Evolutionary conservation across 2,329 filamentous ascomycete species (phyloP), one percentile per base, ranked within the genome.

Genomic region (Trichoderma simmonsii): DNA sequence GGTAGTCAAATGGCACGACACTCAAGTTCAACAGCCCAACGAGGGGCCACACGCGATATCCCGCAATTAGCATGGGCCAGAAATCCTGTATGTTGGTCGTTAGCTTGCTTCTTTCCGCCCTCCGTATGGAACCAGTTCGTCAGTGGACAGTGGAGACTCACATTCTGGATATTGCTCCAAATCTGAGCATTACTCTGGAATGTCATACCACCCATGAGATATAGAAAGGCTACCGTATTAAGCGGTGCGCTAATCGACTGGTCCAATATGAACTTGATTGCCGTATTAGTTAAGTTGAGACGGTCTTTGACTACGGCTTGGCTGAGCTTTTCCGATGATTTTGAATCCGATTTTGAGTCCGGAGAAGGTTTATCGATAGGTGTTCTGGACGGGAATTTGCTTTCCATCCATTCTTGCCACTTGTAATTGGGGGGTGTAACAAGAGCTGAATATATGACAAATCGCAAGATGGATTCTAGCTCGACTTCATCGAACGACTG

Each of bases 1-100:
- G 54, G 32, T 71, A 71, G 62, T 71, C 70, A 28, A 71, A 71
- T 9, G 70, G 70, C 36, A 71, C 70, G n/a, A 71, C 51, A 14
- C 36, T 68, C 63, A 71, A 28, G 21, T 71, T 71, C 36, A 71
- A 30, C 18, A 71, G 54, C 3, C 70, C 63, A 60, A 71, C 15
- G 51, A 71, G 28, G 11, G 70, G 70, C 70, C 70, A 71, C 21
- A 71, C 62, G 15, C 64, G 62, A 48, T 71, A 71, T 60, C 70
- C 70, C 21, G 70, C 62, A 34, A 71, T 32, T n/a, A 71, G 63
- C 70, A 71, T 71, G 36, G 70, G 70, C 70, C 62, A 71, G n/a
- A 71, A 71, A 18, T 71, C 62, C 70, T 71, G 62, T 21, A 57
- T 15, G n/a, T 26, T 21, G 34, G 24, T 12, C 24, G n/a, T 67